Base-by-base conservation (phyloP, 345 rosid genomes). In the Salix brachista region DNA sequence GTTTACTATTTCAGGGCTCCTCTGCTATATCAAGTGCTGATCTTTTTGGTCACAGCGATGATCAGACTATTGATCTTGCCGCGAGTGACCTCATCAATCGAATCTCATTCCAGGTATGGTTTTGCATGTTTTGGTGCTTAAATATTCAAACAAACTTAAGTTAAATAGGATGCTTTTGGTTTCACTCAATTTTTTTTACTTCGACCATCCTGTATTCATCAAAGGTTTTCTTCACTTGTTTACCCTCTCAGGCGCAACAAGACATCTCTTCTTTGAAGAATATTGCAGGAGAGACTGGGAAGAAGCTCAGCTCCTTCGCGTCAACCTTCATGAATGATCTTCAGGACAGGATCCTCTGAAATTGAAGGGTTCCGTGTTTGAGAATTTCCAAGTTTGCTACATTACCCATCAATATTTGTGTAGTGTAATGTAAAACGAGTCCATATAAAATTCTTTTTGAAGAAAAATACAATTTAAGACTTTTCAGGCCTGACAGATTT, bases 11-110 rank as follows among this genome's bases (percentile, higher is more conserved):
- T 4, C 84, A 96, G 99, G 86, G 96, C 78, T 96, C 98, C 30
- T 13, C 97, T 10, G 91, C 99, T 42, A 96, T 96, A 65, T 96
- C 99, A 70, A 94, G 98, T 77, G 94, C 97, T 72, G 99, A 94
- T 86, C 92, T 92, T 71, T 96, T 94, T 75, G 99, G 99, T 66
- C 72, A 85, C 3, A 72, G 64, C 28, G 13, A 73, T 18, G 96
- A 92, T 79, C 67, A 87, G 71, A 54, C 91, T 28, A 34, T 88
- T 34, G 98, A 95, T 76, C 81, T 91, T 74, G 85, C 94, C 72
- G 94, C 98, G 2, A 86, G 98, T 67, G 99, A 96, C 78, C 90
- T 96, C 60, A 90, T 96, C 72, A 92, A 88, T 65, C 84, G 94
- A 41, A 81, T 96, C 32, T 93, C 99, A 23, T 93, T 92, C 88